These are phyloP conservation scores for Nicotiana otophora DNA, from an alignment of 257 asterid species.

Conservation along the genomic window DNA sequence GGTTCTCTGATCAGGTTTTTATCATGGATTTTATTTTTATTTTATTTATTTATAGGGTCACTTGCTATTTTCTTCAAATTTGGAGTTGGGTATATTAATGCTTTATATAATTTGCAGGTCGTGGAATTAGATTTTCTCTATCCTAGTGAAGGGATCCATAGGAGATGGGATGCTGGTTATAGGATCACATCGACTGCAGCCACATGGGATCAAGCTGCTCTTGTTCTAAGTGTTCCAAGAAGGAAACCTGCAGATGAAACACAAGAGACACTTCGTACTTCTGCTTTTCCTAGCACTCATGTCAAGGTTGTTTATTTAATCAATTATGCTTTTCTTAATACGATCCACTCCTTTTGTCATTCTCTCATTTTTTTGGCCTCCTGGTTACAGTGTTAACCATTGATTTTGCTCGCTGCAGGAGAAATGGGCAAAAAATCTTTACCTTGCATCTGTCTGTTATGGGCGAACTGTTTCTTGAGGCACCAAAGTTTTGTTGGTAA, in stretches of 20 bases:
- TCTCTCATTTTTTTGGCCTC: neutral
- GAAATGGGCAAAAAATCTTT: slow-evolving; percentile 77
- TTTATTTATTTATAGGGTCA: neutral
- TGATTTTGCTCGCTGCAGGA: slow-evolving; percentile 41
- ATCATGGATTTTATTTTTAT: neutral
- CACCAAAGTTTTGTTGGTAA: slow-evolving; percentile 16
- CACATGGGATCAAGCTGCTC: slow-evolving; percentile 58
- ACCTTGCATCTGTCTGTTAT: slow-evolving; percentile 72
- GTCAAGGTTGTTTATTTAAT: slow-evolving; percentile 50
- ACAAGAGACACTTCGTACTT: slow-evolving; percentile 84
- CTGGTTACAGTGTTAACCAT: neutral
- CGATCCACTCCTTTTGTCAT: neutral
- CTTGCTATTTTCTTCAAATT: neutral
- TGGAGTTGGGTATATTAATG: neutral
- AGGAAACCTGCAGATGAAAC: slow-evolving; percentile 66
- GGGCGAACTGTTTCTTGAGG: slow-evolving; percentile 73
- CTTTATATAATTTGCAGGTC: slow-evolving; percentile 31
- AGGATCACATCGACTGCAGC: slow-evolving; percentile 68
- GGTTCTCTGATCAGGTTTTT: slow-evolving; percentile 59
- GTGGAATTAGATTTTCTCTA: slow-evolving; percentile 65
- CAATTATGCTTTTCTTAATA: neutral
- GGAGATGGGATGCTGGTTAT: slow-evolving; percentile 64
- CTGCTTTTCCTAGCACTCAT: slow-evolving; percentile 73
- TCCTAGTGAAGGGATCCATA: slow-evolving; percentile 69
- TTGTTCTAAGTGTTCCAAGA: slow-evolving; percentile 61